phyloP scores from a whole-genome alignment of 352 stramenopile genomes.

The Phytophthora idaei region DNA sequence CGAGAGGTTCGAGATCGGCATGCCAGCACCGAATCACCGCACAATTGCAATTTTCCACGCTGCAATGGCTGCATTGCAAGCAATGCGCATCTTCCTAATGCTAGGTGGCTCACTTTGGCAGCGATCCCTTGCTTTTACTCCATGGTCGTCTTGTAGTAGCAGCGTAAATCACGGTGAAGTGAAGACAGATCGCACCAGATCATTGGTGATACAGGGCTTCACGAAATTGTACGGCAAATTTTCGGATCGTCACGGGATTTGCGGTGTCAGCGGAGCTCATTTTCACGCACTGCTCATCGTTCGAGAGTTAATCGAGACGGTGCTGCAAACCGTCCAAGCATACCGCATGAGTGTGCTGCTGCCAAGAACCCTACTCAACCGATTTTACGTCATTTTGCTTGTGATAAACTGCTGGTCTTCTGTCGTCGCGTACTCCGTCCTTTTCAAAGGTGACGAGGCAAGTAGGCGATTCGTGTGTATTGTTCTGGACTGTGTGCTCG shows the following conservation, averaged over 20 bases:
- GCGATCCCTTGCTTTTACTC: constrained; percentile 11
- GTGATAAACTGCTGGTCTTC: constrained; percentile 32
- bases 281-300: constrained; percentile 28
- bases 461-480: constrained; percentile 20
- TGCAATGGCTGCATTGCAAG: constrained; percentile 21
- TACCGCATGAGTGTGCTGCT: constrained; percentile 37
- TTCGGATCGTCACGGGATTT: constrained; percentile 19
- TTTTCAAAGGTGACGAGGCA: constrained; percentile 16
- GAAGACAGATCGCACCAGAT: constrained; percentile 2
- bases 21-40: constrained; percentile 13
- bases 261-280: constrained; percentile 21
- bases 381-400: constrained; percentile 34
- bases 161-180: not conserved
- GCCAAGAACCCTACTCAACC: constrained; percentile 33
- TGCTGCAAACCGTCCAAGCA: constrained; percentile 26
- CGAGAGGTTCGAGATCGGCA: constrained; percentile 16
- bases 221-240: not conserved
- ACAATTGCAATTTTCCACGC: constrained; percentile 21
- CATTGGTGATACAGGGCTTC: not conserved
- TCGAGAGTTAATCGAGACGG: constrained; percentile 29
- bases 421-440: constrained; percentile 9
- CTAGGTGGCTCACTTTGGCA: constrained; percentile 3
- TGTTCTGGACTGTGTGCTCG: constrained; percentile 22
- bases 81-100: constrained; percentile 21
- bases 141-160: not conserved